Evolutionary conservation across 2,329 filamentous ascomycete genomes (phyloP).

Genomic region (Hypoxylon sp.): DNA sequence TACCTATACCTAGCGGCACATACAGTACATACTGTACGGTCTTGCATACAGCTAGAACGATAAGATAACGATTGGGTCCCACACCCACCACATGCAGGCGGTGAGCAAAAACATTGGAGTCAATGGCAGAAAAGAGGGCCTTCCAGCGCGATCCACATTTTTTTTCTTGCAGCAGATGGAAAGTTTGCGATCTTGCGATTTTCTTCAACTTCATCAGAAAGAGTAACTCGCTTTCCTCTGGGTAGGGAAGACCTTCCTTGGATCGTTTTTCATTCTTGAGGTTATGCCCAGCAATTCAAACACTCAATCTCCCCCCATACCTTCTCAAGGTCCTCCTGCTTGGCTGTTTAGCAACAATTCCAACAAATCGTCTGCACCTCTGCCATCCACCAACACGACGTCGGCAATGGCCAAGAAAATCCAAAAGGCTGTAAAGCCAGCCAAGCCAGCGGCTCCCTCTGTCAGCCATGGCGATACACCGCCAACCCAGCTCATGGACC

Average conservation of each 20-base stretch:
- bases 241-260: conserved; percentile 2
- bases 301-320: conserved; percentile 27
- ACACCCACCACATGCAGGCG: conserved; percentile 5
- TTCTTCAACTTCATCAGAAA: conserved; percentile 5
- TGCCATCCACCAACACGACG: conserved; percentile 14
- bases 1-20: too few species aligned
- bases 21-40: too few species aligned
- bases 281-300: conserved; percentile 36
- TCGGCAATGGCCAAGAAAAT: conserved; percentile 50
- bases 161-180: conserved; percentile 24
- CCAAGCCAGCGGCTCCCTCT: conserved; percentile 27
- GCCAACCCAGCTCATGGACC: conserved; percentile 74
- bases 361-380: conserved; percentile 31
- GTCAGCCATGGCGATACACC: conserved; percentile 55
- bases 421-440: conserved; percentile 41
- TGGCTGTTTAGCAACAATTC: conserved; percentile 56
- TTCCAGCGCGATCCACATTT: conserved; percentile 29
- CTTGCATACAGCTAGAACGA: too few species aligned
- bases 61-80: too few species aligned
- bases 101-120: conserved; percentile 16
- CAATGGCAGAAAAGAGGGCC: conserved; percentile 27
- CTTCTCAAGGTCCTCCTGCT: conserved; percentile 49
- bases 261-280: conserved; percentile 14
- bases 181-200: conserved; percentile 12
- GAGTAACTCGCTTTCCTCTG: not conserved